Conservation (phyloP, 1,139 yeast genomes). For the Hansenula sp. region DNA sequence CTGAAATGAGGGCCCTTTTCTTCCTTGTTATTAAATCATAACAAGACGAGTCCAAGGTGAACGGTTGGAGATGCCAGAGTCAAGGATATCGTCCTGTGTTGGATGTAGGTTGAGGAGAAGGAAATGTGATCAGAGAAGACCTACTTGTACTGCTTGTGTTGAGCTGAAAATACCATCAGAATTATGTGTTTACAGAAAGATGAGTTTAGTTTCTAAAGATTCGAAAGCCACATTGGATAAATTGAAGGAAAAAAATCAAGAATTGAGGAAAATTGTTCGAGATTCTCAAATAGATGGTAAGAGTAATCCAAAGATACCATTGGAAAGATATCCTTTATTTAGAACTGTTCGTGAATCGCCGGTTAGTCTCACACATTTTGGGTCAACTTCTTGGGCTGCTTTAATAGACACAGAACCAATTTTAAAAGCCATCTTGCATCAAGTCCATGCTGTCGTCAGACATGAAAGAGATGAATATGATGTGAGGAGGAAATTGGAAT, state of each 20-base stretch:
- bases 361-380: conserved; percentile 9
- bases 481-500: neutral
- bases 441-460: conserved; percentile 6
- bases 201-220: conserved; percentile 15
- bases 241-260: conserved; percentile 8
- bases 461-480: conserved; percentile 4
- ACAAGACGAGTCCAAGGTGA: too few relatives aligned
- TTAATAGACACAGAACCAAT: conserved; percentile 11
- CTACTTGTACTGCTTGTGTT: conserved; percentile 11
- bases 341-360: conserved; percentile 9
- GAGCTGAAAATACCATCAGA: conserved; percentile 13
- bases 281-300: too few relatives aligned
- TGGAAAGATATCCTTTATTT: conserved; percentile 8
- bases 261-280: conserved; percentile 5
- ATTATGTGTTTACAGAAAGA: conserved; percentile 13
- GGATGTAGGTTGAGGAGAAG: conserved; percentile 15
- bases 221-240: conserved; percentile 10
- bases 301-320: too few relatives aligned
- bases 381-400: conserved; percentile 14
- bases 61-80: neutral
- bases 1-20: too few relatives aligned
- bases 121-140: conserved; percentile 11
- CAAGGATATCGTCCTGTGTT: conserved; percentile 7
- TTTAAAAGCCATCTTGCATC: conserved; percentile 7
- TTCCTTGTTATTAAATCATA: neutral